A percentile compares a stretch with the other conserved stretches of the same genome.
Conservation (phyloP, 1,139 yeast species). For the Diutina siamensis region DNA sequence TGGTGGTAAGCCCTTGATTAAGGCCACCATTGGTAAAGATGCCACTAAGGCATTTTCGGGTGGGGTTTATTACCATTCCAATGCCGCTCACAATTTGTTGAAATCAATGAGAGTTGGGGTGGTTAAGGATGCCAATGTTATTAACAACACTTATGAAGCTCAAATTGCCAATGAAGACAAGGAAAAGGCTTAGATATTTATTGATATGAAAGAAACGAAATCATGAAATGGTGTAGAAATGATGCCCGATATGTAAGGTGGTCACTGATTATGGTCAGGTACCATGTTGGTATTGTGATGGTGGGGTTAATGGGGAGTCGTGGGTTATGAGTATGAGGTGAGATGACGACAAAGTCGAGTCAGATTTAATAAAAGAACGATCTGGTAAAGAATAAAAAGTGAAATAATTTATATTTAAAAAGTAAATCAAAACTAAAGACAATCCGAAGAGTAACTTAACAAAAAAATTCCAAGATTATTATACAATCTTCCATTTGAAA, state of each 20-base stretch:
- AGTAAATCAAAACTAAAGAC: too few species aligned
- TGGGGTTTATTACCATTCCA: slow-evolving; percentile 93
- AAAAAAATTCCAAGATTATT: too few species aligned
- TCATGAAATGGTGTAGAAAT: background rate
- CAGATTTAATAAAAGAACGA: too few species aligned
- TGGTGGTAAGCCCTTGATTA: slow-evolving; percentile 86
- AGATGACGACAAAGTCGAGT: too few species aligned
- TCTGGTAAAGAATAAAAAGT: too few species aligned
- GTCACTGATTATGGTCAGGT: too few species aligned
- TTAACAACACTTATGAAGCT: slow-evolving; percentile 37
- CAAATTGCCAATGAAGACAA: slow-evolving; percentile 41
- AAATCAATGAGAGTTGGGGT: slow-evolving; percentile 96
- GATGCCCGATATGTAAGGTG: background rate
- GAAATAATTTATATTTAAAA: too few species aligned
- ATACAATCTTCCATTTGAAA: too few species aligned
- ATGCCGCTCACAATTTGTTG: slow-evolving; percentile 93
- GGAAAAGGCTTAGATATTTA: slow-evolving; percentile 15
- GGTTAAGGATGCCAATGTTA: slow-evolving; percentile 53
- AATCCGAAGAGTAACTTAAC: too few species aligned
- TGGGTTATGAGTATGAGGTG: too few species aligned
- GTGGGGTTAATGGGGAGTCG: too few species aligned
- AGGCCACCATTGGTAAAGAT: slow-evolving; percentile 87
- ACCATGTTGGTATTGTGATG: too few species aligned
- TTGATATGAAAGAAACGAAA: background rate
- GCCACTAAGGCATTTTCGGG: slow-evolving; percentile 97